phyloP scores from a whole-genome alignment of 345 rosid species.

The Camelina laxa region DNA sequence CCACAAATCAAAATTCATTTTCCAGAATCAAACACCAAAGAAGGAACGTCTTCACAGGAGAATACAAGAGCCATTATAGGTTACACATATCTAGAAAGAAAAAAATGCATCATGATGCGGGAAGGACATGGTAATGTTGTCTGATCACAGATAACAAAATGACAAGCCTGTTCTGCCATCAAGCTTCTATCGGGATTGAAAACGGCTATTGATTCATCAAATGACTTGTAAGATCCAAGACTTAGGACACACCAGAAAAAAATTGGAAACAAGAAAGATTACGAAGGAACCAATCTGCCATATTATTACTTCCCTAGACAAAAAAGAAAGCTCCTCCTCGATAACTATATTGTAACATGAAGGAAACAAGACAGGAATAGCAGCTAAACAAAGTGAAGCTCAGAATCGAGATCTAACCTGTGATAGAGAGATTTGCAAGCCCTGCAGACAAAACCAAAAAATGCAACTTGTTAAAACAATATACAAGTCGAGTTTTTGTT shows the following conservation, averaged over 20 bases:
- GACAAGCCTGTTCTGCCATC: constrained; percentile 7
- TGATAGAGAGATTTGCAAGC: constrained; percentile 78
- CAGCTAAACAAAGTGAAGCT: constrained; percentile 17
- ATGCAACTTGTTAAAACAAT: constrained; percentile 17
- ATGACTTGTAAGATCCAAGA: constrained; percentile 12
- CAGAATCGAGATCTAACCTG: constrained; percentile 68
- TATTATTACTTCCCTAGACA: constrained; percentile 17
- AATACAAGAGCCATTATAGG: not conserved
- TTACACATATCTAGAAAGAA: not conserved
- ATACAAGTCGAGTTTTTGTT: constrained; percentile 5
- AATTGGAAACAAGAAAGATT: not conserved
- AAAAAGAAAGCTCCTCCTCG: constrained; percentile 20
- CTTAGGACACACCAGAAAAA: not conserved
- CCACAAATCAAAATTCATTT: constrained; percentile 6
- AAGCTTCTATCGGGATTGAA: constrained; percentile 8
- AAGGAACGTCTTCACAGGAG: constrained; percentile 8
- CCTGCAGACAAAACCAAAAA: constrained; percentile 55
- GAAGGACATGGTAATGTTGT: not conserved
- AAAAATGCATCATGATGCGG: not conserved
- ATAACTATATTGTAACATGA: not conserved
- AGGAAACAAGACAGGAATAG: not conserved
- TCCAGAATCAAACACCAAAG: not conserved
- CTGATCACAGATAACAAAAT: not conserved
- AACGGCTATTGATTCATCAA: constrained; percentile 19
- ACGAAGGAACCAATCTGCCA: not conserved